phyloP scores from a whole-genome alignment of 2,329 filamentous ascomycete species.

The Colletotrichum musicola region DNA sequence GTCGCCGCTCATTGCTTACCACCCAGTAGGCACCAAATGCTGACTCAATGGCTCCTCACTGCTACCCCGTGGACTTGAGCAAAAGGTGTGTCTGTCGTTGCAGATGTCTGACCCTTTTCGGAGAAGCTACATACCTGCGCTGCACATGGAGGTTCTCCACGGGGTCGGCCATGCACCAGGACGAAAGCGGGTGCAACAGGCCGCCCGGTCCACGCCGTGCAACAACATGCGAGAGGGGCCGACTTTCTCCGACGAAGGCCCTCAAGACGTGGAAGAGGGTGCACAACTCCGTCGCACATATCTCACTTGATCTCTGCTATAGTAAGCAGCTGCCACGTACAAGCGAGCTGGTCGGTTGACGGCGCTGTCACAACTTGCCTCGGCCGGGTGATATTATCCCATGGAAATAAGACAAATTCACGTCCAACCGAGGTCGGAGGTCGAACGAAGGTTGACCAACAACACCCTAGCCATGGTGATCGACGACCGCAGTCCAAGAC shows the following conservation, averaged over 20 bases:
- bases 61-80: background rate
- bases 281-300: no score
- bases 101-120: background rate
- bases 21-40: background rate
- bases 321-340: background rate
- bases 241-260: constrained; percentile 25
- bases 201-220: constrained; percentile 18
- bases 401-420: background rate
- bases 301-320: no score
- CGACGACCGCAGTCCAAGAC: background rate
- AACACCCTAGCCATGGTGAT: background rate
- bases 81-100: constrained; percentile 1
- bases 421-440: background rate
- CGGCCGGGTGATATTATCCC: background rate
- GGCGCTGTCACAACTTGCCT: background rate
- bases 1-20: constrained; percentile 13
- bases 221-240: constrained; percentile 13
- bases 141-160: constrained; percentile 15
- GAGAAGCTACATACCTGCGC: background rate
- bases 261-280: background rate
- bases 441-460: background rate
- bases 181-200: constrained; percentile 6
- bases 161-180: constrained; percentile 23
- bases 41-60: constrained; percentile 9
- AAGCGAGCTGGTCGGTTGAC: constrained; percentile 1